Conservation (phyloP, 257 asterid genomes). For the Capsicum rhomboideum region DNA sequence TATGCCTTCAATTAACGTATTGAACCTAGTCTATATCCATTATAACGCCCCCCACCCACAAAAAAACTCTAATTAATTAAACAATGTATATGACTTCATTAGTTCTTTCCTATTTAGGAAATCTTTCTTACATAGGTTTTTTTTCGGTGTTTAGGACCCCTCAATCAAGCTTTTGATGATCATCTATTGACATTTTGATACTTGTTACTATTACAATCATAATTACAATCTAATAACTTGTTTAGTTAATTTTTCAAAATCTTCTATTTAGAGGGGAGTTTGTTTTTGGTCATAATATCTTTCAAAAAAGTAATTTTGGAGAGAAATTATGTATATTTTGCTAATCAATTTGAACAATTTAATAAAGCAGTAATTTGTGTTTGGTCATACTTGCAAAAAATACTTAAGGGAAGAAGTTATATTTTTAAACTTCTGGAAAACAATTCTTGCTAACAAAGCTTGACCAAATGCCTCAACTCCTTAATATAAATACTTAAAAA, state of each 20-base stretch:
- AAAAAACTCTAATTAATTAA: no score
- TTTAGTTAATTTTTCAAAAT: background rate
- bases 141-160: conserved; percentile 8
- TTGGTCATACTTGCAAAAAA: background rate
- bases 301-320: background rate
- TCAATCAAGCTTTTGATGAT: background rate
- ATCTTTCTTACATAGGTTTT: background rate
- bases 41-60: background rate
- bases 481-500: background rate
- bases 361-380: background rate
- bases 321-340: background rate
- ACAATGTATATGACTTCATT: no score
- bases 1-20: background rate
- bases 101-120: conserved; percentile 36
- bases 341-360: background rate
- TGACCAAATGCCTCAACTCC: background rate
- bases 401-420: no score
- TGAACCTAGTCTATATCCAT: background rate
- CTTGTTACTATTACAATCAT: conserved; percentile 6
- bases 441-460: background rate
- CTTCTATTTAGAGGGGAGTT: background rate
- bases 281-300: no score
- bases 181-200: background rate
- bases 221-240: conserved; percentile 6
- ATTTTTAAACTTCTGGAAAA: no score